Base-by-base conservation (phyloP, 1,139 yeast genomes). In the Geotrichum fermentans region DNA sequence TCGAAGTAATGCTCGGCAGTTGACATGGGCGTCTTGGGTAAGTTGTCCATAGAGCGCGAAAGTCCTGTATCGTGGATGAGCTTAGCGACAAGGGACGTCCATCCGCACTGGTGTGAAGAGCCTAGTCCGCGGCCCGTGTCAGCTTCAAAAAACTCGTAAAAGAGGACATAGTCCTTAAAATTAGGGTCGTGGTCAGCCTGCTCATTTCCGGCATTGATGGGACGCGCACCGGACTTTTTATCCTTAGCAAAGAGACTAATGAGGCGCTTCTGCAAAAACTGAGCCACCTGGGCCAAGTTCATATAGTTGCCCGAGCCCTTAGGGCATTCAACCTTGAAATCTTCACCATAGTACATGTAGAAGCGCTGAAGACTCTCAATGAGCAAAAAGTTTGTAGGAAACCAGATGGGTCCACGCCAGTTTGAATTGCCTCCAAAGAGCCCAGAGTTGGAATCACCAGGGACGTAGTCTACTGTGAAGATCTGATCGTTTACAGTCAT, bases 391-490 rank as follows among this genome's bases (percentile, higher is more conserved):
- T 86, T 89, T 11, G 89, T 88, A 21, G 97, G 96, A 73, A 90
- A 88, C 97, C 97, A 90, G 61, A 90, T 88, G n/a, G 97, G 97
- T 4, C 97, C 97, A 68, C 97, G 77, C 97, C 97, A 90, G 68
- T 89, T 90, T 26, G 96, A 88, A 65, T 90, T 90, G 57, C 97
- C 97, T 50, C 97, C 97, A 75, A 90, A 90, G 79, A 90, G 78
- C 10, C 96, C 96, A 2, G 95, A 83, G 63, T 88, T 94, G 18
- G 96, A 85, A 66, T 90, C 97, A 18, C 96, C 97, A 1, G 97
- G 88, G 52, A 89, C 78, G 67, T 90, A 90, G 55, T 78, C 80
- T 32, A 90, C 95, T 35, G 73, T 72, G 66, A 83, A 90, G 43
- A 75, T 73, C 57, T 82, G 76, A 14, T 95, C 95, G 64, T 87